Base-by-base conservation (phyloP, 441 rosid species). In the Hura crepitans region DNA sequence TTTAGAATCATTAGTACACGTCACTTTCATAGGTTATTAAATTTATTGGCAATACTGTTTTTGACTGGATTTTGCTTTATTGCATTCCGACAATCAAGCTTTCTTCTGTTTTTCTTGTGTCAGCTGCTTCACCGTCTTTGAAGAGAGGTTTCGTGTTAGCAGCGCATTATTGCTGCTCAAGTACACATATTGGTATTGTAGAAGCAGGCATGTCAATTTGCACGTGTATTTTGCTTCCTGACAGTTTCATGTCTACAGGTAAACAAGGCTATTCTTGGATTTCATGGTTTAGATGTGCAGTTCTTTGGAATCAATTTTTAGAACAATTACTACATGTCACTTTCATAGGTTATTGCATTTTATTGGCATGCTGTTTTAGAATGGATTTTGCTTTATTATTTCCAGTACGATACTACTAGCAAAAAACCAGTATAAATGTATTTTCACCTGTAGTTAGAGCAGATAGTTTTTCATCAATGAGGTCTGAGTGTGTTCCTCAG, bases 281-380 rank as follows among this genome's bases (percentile, higher is more conserved):
- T 75, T 78, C 93, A 88, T 68, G 96, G 97, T 64, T 79, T 85
- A 74, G 86, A 90, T 70, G 90, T 80, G 63, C 99, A 92, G 82
- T 92, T 84, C 79, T 78, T 77, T 31, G 97, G 99, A 72, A 84
- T 95, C 72, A 83, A 81, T 82, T 92, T 95, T 81, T 92, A 78
- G 97, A 95, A 81, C 89, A 93, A 51, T 75, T 95, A 96, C 97
- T 92, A 87, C 47, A 75, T 75, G 58, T 70, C 18, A 6, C 56
- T 35, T 71, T 70, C 51, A 47, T 74, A 65, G 18, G 47, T 61
- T 68, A 46, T 64, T 56, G 51, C 28, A n/a, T 64, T 70, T 42
- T 43, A 33, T 60, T 53, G 25, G 15, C 71, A 14, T n/a, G n/a
- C 42, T 78, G 65, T 51, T 76, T 66, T 64, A 61, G 43, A 51